Evolutionary conservation across 2,329 filamentous ascomycete species (phyloP).

Genomic region (Helotiales sp.): DNA sequence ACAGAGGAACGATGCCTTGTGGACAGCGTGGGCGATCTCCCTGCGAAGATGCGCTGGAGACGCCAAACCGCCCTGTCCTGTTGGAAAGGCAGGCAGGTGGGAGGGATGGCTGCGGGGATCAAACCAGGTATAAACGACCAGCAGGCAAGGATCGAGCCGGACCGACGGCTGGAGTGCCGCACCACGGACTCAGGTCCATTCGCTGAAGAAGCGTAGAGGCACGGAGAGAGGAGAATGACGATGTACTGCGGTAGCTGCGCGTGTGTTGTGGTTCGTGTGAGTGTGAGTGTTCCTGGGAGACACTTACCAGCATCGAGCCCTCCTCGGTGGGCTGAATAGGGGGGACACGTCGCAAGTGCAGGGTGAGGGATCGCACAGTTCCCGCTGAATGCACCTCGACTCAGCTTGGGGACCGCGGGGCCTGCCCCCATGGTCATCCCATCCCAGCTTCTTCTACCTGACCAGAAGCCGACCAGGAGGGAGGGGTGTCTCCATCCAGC

Average conservation of each 20-base stretch:
- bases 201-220: neutral
- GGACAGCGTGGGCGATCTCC: neutral
- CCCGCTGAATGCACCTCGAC: neutral
- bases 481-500: neutral
- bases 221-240: neutral
- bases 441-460: too few species aligned
- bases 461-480: too few species aligned
- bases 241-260: too few species aligned
- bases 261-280: too few species aligned
- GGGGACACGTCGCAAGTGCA: neutral
- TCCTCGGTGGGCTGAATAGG: neutral
- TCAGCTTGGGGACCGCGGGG: neutral
- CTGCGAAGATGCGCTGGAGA: constrained; percentile 5
- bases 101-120: neutral
- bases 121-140: neutral
- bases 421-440: too few species aligned
- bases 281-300: too few species aligned
- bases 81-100: neutral
- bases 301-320: neutral
- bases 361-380: neutral
- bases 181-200: neutral
- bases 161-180: constrained; percentile 5
- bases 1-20: neutral
- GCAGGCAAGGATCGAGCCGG: neutral
- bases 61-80: too few species aligned